Evolutionary conservation across 768 basidiomycete genomes (phyloP), one percentile per base, ranked within the genome.

Genomic region (Phylloporus arenicola): DNA sequence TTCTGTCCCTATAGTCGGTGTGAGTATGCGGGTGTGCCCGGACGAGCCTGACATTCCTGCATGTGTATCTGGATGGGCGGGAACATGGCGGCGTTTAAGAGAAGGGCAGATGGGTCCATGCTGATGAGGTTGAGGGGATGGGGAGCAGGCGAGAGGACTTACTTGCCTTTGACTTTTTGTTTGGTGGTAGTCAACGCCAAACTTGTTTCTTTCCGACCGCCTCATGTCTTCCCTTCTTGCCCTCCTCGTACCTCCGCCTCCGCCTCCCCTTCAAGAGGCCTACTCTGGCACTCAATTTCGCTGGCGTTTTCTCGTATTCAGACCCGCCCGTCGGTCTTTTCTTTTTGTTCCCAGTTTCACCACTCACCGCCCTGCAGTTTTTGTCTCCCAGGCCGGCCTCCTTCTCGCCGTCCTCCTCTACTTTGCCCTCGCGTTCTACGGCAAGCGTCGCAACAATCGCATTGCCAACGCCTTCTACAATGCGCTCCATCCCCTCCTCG

Each of bases 261-360:
- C 51, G 4, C 39, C 38, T 0, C 13, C 38, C 10, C 39, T 61
- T 20, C 68, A 74, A 11, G 68, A 71, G 7, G 72, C 85, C 8
- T 96, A 92, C 65, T 76, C 85, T 31, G 92, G 92, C 17, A 67
- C 80, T 41, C 79, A 96, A 67, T 84, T 74, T 65, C 75, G 70
- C 54, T 93, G 86, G 84, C 83, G 77, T 62, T 72, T 81, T 48
- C 69, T 96, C 58, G 80, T 84, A 33, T 90, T 95, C 71, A 76
- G 92, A 38, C 93, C 92, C 17, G 88, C 84, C 9, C 59, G 84
- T 72, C n/a, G 57, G 83, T 72, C 30, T 13, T 16, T 25, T 24
- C 27, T 12, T 47, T 11, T 25, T 4, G 11, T 25, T 34, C 41
- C 1, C 16, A 1, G 2, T n/a, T 6, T 35, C n/a, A 17, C 17